A percentile compares a stretch with the other conserved stretches of the same genome.
Conservation (phyloP, 179 eudicot species). For the Gypsophila paniculata region DNA sequence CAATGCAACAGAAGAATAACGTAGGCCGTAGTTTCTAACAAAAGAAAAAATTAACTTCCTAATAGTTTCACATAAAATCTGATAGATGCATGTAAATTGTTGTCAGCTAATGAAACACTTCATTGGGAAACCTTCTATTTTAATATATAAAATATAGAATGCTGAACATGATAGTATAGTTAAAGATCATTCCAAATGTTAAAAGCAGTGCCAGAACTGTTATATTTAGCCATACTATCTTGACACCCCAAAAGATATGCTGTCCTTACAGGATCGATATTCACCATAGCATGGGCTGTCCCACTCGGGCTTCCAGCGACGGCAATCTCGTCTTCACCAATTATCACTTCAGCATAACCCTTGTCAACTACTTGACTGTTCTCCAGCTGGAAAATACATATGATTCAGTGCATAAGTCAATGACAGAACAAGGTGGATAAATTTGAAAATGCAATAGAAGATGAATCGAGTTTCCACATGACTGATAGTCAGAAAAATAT, state of each 20-base stretch:
- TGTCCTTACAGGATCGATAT: constrained; percentile 54
- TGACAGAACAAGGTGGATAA: not conserved
- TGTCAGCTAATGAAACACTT: constrained; percentile 1
- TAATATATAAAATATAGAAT: constrained; percentile 5
- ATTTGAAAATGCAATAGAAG: not conserved
- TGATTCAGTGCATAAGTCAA: constrained; percentile 2
- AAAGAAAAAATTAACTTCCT: not conserved
- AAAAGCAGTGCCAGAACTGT: constrained; percentile 54
- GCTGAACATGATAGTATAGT: constrained; percentile 17
- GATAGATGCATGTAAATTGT: constrained; percentile 1
- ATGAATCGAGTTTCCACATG: not conserved
- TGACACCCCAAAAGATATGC: constrained; percentile 84
- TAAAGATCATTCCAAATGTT: constrained; percentile 80
- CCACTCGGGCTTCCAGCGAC: constrained; percentile 74
- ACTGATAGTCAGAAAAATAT: not conserved
- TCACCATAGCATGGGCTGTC: constrained; percentile 74
- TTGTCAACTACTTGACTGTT: constrained; percentile 33
- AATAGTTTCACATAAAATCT: constrained; percentile 7
- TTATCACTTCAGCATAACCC: constrained; percentile 69
- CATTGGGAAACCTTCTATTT: not conserved
- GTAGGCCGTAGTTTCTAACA: not conserved
- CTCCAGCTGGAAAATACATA: constrained; percentile 56
- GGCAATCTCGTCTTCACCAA: constrained; percentile 73
- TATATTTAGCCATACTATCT: constrained; percentile 51
- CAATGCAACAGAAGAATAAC: not conserved